These are phyloP conservation scores for Gremmenia infestans DNA, from an alignment of 2,329 filamentous ascomycete genomes.

Conservation along the genomic window DNA sequence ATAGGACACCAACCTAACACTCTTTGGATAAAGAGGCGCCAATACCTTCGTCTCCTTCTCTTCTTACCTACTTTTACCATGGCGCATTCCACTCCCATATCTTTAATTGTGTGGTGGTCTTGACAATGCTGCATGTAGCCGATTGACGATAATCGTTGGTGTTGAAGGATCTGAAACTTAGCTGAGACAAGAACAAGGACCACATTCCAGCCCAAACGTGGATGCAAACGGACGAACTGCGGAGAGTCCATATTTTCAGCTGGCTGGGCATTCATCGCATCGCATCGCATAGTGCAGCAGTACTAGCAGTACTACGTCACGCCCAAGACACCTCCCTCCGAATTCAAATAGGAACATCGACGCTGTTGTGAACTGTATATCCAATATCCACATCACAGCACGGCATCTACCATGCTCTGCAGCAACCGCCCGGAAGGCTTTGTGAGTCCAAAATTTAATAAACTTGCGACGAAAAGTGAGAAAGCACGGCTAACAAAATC, in stretches of 20 bases:
- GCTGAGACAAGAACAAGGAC: background rate
- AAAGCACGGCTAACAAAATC: background rate
- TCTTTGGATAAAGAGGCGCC: too few species aligned
- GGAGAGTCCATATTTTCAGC: too few species aligned
- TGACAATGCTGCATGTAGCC: background rate
- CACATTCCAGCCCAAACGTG: background rate
- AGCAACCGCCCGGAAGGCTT: conserved; percentile 32
- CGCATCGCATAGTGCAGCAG: too few species aligned
- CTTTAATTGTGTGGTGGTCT: too few species aligned
- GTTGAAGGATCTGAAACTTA: background rate
- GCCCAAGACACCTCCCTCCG: too few species aligned
- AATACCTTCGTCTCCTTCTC: too few species aligned
- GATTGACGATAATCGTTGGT: background rate
- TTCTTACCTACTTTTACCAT: too few species aligned
- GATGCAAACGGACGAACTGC: background rate
- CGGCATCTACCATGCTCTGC: conserved; percentile 19
- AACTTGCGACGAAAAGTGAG: background rate
- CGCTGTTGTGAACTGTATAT: background rate
- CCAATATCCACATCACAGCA: background rate
- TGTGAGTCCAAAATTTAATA: conserved; percentile 18
- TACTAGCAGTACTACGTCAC: too few species aligned
- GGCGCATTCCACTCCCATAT: too few species aligned
- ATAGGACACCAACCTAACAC: too few species aligned
- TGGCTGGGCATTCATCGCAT: too few species aligned
- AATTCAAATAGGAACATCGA: too few species aligned